Evolutionary conservation across 2,329 filamentous ascomycete species (phyloP).

Genomic region (Coleophoma eucalyptorum): DNA sequence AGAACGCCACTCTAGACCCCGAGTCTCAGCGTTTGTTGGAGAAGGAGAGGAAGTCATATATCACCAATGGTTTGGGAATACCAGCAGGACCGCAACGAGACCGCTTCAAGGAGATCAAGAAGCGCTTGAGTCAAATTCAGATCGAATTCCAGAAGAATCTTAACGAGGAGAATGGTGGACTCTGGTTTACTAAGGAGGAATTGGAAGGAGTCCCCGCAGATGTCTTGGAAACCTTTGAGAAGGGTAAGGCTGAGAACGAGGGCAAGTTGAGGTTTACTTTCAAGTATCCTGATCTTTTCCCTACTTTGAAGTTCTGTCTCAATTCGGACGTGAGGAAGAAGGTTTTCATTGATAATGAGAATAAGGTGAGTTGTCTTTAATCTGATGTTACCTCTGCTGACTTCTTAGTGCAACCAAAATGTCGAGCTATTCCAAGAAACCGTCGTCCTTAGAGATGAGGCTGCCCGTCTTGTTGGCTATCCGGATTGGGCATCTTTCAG

Average conservation of each 20-base stretch:
- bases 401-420: slow-evolving; percentile 59
- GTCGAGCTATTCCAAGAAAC: slow-evolving; percentile 71
- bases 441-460: slow-evolving; percentile 72
- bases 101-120: slow-evolving; percentile 84
- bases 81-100: slow-evolving; percentile 67
- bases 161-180: slow-evolving; percentile 76
- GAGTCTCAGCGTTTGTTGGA: slow-evolving; percentile 72
- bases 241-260: slow-evolving; percentile 68
- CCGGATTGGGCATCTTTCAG: slow-evolving; percentile 71
- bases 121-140: slow-evolving; percentile 68
- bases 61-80: slow-evolving; percentile 71
- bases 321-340: slow-evolving; percentile 65
- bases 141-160: slow-evolving; percentile 77
- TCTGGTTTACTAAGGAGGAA: slow-evolving; percentile 74
- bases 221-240: slow-evolving; percentile 62
- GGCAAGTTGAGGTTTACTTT: slow-evolving; percentile 73
- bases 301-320: slow-evolving; percentile 72
- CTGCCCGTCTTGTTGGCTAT: slow-evolving; percentile 73
- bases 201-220: slow-evolving; percentile 73
- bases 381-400: slow-evolving; percentile 2
- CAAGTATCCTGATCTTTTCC: slow-evolving; percentile 81
- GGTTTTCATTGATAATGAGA: slow-evolving; percentile 72
- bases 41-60: slow-evolving; percentile 74
- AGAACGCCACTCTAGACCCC: slow-evolving; percentile 58
- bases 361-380: slow-evolving; percentile 52